phyloP scores from a whole-genome alignment of 768 basidiomycete species.

The Mycena pura region DNA sequence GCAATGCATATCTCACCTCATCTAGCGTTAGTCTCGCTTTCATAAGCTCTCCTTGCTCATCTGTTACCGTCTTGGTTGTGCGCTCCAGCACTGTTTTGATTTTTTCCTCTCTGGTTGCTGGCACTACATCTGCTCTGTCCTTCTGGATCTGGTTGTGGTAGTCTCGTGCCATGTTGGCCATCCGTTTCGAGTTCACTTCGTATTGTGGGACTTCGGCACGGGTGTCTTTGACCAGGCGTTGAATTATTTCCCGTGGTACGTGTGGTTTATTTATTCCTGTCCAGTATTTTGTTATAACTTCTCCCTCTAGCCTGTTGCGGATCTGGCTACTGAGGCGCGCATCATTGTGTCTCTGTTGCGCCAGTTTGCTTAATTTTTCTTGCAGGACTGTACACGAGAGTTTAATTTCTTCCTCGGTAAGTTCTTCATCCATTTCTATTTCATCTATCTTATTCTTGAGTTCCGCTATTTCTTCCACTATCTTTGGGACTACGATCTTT shows the following conservation, averaged over 20 bases:
- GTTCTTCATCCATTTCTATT: background rate
- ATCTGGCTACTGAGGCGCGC: background rate
- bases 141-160: background rate
- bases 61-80: no score
- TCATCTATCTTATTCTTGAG: background rate
- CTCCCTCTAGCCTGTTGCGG: background rate
- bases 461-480: background rate
- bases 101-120: background rate
- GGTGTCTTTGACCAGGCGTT: background rate
- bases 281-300: background rate
- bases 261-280: background rate
- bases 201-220: background rate
- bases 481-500: background rate
- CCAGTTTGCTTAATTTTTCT: background rate
- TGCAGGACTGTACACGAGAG: background rate
- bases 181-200: background rate
- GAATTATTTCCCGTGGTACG: background rate
- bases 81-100: no score
- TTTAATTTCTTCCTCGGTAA: background rate
- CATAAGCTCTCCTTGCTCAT: no score
- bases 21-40: no score
- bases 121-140: background rate
- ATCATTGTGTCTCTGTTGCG: background rate
- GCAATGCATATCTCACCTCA: no score
- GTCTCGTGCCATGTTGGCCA: background rate